These are phyloP conservation scores for Glonium stellatum DNA, from an alignment of 495 filamentous ascomycete species.

Conservation along the genomic window DNA sequence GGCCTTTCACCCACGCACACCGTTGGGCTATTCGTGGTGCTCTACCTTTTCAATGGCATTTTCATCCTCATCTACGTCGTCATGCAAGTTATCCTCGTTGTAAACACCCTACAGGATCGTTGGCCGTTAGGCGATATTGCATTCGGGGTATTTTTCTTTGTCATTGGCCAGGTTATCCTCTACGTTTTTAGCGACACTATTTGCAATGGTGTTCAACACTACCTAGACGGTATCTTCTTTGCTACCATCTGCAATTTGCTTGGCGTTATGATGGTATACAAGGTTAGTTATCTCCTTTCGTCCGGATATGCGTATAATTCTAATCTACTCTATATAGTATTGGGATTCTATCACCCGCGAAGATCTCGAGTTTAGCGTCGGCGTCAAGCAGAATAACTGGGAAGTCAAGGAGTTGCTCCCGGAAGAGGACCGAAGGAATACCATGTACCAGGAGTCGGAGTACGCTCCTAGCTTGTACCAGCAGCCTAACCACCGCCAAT, in stretches of 20 bases:
- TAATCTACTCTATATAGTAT: slow-evolving; percentile 52
- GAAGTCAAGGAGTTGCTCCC: slow-evolving; percentile 90
- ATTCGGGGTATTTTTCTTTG: slow-evolving; percentile 89
- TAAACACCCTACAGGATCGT: slow-evolving; percentile 84
- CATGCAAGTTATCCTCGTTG: slow-evolving; percentile 81
- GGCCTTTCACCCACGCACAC: slow-evolving; percentile 81
- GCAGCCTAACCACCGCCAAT: slow-evolving; percentile 34
- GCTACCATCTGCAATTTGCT: slow-evolving; percentile 89
- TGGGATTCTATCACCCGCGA: slow-evolving; percentile 99
- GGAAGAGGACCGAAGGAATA: slow-evolving; percentile 79
- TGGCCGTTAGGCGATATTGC: slow-evolving; percentile 92
- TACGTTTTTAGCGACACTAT: slow-evolving; percentile 84
- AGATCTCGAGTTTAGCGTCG: slow-evolving; percentile 96
- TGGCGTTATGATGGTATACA: slow-evolving; percentile 99
- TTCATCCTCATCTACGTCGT: slow-evolving; percentile 78
- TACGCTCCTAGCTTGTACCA: slow-evolving; percentile 56
- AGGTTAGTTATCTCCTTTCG: slow-evolving; percentile 50
- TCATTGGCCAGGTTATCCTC: slow-evolving; percentile 85
- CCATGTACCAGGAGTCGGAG: slow-evolving; percentile 68
- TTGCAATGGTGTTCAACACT: slow-evolving; percentile 82
- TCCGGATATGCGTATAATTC: slow-evolving; percentile 12
- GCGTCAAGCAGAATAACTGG: slow-evolving; percentile 92
- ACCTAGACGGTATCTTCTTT: slow-evolving; percentile 92
- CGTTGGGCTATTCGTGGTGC: slow-evolving; percentile 80
- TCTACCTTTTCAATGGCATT: slow-evolving; percentile 87